Conservation (phyloP, 2,329 filamentous ascomycete genomes). For the Phaeosphaeriaceae sp. region DNA sequence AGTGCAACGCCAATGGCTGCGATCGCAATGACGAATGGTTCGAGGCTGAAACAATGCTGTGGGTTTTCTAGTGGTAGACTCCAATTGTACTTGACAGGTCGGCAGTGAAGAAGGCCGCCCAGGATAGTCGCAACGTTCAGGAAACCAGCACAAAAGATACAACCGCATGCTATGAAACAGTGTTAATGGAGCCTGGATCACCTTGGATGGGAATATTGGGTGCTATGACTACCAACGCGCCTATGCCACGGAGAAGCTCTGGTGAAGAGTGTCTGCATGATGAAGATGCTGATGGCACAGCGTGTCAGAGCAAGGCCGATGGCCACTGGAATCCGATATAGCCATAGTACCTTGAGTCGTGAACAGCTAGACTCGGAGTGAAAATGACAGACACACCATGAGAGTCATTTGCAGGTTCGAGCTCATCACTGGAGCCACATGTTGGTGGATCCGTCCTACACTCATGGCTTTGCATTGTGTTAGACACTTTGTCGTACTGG, state of each 20-base stretch:
- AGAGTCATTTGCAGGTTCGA: conserved; percentile 19
- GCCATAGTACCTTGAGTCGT: conserved; percentile 29
- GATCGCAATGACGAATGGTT: conserved; percentile 16
- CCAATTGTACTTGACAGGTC: conserved; percentile 32
- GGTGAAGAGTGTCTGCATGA: conserved; percentile 33
- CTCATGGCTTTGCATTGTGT: conserved; percentile 19
- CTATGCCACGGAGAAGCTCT: conserved; percentile 24
- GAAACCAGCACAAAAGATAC: conserved; percentile 16
- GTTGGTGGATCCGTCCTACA: conserved; percentile 21
- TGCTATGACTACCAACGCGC: conserved; percentile 21
- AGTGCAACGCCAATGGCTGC: conserved; percentile 20
- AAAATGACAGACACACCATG: conserved; percentile 12
- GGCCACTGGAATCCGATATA: conserved; percentile 26
- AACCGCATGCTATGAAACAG: conserved; percentile 20
- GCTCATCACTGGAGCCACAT: conserved; percentile 7
- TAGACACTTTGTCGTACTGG: not conserved
- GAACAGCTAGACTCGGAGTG: not conserved
- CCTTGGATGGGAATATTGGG: not conserved
- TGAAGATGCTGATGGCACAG: conserved; percentile 34
- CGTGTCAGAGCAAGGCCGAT: conserved; percentile 23
- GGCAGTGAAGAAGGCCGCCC: conserved; percentile 26
- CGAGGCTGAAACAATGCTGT: conserved; percentile 24
- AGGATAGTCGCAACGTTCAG: conserved; percentile 14
- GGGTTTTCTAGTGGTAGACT: conserved; percentile 17
- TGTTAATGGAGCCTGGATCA: conserved; percentile 16